These are phyloP conservation scores for Colletotrichum gloeosporioides DNA, from an alignment of 2,329 filamentous ascomycete genomes.

Conservation along the genomic window DNA sequence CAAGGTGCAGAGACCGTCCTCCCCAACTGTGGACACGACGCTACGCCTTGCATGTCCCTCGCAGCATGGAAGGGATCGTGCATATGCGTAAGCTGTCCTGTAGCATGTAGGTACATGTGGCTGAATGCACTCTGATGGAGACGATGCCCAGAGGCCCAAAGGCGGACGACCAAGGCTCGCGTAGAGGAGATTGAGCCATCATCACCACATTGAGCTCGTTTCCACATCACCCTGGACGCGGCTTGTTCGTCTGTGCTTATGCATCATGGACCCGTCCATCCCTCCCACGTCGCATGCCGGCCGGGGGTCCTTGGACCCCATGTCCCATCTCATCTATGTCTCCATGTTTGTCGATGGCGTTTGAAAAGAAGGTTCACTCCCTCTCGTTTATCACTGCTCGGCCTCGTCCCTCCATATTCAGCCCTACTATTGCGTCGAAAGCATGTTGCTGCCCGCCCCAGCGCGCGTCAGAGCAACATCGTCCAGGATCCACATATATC, in stretches of 20 bases:
- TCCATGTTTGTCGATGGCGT: not conserved
- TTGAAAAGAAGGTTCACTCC: not conserved
- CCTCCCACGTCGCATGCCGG: not conserved
- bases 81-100: not conserved
- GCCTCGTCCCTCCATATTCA: not conserved
- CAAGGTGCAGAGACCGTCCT: not conserved
- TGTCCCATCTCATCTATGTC: not conserved
- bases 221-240: not conserved
- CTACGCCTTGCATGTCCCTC: not conserved
- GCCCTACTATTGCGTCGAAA: not conserved
- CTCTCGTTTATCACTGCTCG: not conserved
- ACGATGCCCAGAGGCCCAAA: not conserved
- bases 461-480: not conserved
- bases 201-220: not conserved
- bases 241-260: conserved; percentile 2
- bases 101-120: not conserved
- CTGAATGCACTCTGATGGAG: not conserved
- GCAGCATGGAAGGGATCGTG: not conserved
- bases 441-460: not conserved
- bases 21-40: not conserved
- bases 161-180: not conserved
- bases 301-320: not conserved
- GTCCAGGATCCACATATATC: not conserved
- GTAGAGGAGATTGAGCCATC: not conserved
- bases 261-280: conserved; percentile 3